A percentile compares a stretch with the other conserved stretches of the same genome.
phyloP scores from a whole-genome alignment of 2,329 filamentous ascomycete genomes.

The Colletotrichum limetticola region DNA sequence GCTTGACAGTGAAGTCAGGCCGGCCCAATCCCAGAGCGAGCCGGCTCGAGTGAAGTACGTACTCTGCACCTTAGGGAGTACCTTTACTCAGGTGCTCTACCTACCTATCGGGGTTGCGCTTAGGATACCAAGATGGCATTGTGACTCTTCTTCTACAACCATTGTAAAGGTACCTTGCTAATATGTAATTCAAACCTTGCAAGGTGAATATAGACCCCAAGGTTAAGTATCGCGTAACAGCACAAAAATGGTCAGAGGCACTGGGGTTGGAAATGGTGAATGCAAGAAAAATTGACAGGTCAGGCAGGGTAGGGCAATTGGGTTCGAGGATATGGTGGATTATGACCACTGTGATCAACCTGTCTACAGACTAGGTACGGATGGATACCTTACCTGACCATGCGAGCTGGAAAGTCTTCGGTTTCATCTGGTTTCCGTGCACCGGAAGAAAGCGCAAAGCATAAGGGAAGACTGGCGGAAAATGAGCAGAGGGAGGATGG shows the following conservation, averaged over 20 bases:
- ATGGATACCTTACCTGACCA: not conserved
- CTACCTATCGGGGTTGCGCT: not conserved
- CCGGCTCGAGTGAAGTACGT: conserved; percentile 7
- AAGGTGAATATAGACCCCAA: not conserved
- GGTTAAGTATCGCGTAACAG: not conserved
- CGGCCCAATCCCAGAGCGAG: conserved; percentile 14
- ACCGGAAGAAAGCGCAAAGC: conserved; percentile 1
- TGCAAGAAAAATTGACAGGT: not conserved
- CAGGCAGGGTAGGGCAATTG: not conserved
- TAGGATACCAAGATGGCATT: not conserved
- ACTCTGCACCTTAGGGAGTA: not conserved
- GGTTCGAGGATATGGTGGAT: not conserved
- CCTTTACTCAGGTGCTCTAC: not conserved
- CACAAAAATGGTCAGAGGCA: not conserved
- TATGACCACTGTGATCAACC: not conserved
- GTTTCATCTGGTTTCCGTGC: conserved; percentile 28
- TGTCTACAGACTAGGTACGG: not conserved
- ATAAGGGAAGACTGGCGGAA: not conserved
- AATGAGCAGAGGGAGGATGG: not conserved
- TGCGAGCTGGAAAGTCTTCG: not conserved
- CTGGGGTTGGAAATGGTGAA: not conserved
- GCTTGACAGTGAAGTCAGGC: conserved; percentile 25
- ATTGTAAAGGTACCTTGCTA: not conserved
- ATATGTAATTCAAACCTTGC: not conserved
- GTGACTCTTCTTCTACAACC: not conserved